A percentile compares a stretch with the other conserved stretches of the same genome.
Conservation (phyloP, 2,329 filamentous ascomycete species). For the Thelonectria olida region DNA sequence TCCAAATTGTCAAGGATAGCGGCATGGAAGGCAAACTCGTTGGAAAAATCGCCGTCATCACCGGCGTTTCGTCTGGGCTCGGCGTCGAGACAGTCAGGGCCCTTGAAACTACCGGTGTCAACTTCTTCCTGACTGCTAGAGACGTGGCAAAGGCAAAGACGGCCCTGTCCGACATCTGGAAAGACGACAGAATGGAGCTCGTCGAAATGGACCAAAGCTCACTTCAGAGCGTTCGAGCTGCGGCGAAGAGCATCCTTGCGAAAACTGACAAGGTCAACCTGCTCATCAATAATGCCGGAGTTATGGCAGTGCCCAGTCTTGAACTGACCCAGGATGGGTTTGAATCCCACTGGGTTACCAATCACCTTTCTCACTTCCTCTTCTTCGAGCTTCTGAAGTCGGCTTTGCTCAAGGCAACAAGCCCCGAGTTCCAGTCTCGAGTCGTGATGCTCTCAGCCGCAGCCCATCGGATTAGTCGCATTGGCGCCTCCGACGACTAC, state of each 20-base stretch:
- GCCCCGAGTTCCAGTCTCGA: conserved; percentile 52
- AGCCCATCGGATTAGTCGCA: conserved; percentile 44
- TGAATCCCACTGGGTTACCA: conserved; percentile 39
- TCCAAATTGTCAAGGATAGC: conserved; percentile 19
- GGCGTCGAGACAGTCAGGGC: conserved; percentile 14
- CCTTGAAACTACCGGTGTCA: conserved; percentile 4
- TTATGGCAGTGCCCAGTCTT: conserved; percentile 45
- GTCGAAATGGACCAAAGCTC: conserved; percentile 26
- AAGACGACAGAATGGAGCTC: conserved; percentile 7
- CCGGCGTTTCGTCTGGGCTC: conserved; percentile 18
- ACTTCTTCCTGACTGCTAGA: conserved; percentile 8
- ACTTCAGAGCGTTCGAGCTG: conserved; percentile 32
- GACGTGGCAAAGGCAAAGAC: conserved; percentile 6
- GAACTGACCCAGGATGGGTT: conserved; percentile 31
- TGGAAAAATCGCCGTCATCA: conserved; percentile 18
- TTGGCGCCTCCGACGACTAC: conserved; percentile 28
- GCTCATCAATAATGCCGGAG: conserved; percentile 54
- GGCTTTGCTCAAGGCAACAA: conserved; percentile 50
- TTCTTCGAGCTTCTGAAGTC: conserved; percentile 51
- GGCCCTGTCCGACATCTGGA: conserved; percentile 4
- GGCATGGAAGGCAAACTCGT: conserved; percentile 9
- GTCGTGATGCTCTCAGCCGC: conserved; percentile 56
- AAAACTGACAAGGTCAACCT: conserved; percentile 48
- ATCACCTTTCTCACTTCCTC: conserved; percentile 41
- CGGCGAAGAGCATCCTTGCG: conserved; percentile 43